phyloP scores from a whole-genome alignment of 805 yeast species.

The Metschnikowia hibisci region DNA sequence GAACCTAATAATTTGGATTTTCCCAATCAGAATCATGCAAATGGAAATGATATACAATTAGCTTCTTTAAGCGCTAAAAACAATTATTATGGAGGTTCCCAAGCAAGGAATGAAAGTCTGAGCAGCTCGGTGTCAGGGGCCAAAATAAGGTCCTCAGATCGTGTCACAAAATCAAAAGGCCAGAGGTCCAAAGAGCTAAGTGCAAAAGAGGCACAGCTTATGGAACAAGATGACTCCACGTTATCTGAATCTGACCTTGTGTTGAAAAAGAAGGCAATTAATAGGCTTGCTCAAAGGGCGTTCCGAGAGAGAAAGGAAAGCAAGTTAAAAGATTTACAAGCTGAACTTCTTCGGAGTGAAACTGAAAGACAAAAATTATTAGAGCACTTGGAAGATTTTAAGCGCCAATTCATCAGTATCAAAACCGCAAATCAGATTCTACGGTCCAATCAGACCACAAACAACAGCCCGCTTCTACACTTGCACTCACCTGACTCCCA shows the following conservation, averaged over 20 bases:
- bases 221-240: conserved; percentile 36
- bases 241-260: conserved; percentile 41
- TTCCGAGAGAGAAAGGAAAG: conserved; percentile 79
- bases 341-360: conserved; percentile 55
- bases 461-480: conserved; percentile 8
- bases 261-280: conserved; percentile 67
- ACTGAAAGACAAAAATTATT: conserved; percentile 44
- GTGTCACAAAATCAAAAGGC: conserved; percentile 1
- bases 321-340: conserved; percentile 62
- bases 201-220: conserved; percentile 35
- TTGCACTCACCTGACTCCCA: conserved; percentile 35
- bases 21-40: neutral
- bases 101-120: neutral
- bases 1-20: neutral
- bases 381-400: conserved; percentile 48
- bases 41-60: neutral
- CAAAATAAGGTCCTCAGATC: neutral
- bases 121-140: neutral
- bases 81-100: neutral
- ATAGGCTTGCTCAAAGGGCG: conserved; percentile 85
- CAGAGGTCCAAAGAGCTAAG: conserved; percentile 13
- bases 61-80: neutral
- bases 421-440: conserved; percentile 60
- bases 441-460: conserved; percentile 17
- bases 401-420: conserved; percentile 52